phyloP scores from a whole-genome alignment of 2,329 filamentous ascomycete species.

The Claviceps fusiformis region DNA sequence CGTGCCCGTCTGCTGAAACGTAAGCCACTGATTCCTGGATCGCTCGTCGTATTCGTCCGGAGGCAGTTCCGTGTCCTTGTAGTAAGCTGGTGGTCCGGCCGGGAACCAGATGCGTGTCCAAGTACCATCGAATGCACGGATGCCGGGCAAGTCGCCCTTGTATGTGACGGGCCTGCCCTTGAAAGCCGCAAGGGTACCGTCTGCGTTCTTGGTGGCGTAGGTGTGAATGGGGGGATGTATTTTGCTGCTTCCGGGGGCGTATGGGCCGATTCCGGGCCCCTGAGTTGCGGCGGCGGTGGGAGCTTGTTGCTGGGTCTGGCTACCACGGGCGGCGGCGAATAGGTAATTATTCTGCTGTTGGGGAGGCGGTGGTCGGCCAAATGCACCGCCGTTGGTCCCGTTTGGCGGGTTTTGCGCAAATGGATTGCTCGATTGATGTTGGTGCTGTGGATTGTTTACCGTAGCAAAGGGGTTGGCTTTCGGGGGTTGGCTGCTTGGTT shows the following conservation, averaged over 20 bases:
- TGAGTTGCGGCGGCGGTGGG: conserved; percentile 2
- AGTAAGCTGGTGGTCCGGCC: conserved; percentile 50
- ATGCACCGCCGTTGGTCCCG: conserved; percentile 10
- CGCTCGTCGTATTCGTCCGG: conserved; percentile 44
- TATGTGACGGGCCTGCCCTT: conserved; percentile 52
- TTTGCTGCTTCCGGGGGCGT: conserved; percentile 28
- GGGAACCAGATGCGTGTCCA: conserved; percentile 62
- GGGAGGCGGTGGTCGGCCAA: conserved; percentile 11
- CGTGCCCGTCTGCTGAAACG: conserved; percentile 48
- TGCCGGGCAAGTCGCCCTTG: conserved; percentile 33
- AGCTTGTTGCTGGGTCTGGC: conserved; percentile 6
- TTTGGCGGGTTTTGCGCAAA: conserved; percentile 7
- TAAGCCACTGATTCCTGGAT: conserved; percentile 48
- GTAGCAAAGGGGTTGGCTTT: conserved; percentile 16
- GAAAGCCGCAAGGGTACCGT: conserved; percentile 40
- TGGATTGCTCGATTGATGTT: conserved; percentile 12
- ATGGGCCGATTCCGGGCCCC: conserved; percentile 19
- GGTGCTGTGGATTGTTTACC: conserved; percentile 4
- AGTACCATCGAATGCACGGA: conserved; percentile 36
- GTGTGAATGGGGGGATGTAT: conserved; percentile 30
- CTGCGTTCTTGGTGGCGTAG: conserved; percentile 29
- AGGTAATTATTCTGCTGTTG: conserved; percentile 13
- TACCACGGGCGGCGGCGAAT: conserved; percentile 9
- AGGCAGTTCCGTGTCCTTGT: conserved; percentile 48
- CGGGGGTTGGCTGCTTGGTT: conserved; percentile 1